Base-by-base conservation (phyloP, 176 grass and related monocot genomes). In the Oryza glumipatula region DNA sequence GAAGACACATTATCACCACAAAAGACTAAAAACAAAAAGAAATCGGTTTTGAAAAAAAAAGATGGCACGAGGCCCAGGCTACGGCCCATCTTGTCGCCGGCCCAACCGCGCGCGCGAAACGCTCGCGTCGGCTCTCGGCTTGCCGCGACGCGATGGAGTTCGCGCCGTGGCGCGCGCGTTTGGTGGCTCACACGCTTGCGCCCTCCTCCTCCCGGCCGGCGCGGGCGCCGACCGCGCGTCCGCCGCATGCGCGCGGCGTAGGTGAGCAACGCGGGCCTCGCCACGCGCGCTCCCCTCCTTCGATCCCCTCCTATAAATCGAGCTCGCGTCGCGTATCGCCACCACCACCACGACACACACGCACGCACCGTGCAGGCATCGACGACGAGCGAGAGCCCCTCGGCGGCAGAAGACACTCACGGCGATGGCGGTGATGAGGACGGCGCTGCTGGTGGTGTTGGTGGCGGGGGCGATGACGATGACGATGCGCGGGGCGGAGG, bases 201-300 rank as follows among this genome's bases (percentile, higher is more conserved):
- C 46, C 47, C 72, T 72, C 33, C 21, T 76, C 33, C 32, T 69
- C 64, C 19, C 71, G 19, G 6, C 56, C 66, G 11, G 58, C 80
- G 56, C 66, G 11, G 11, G 58, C 80, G 56, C 60, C 32, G 32
- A 4, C 28, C 22, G 6, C 23, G 49, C 14, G 49, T 52, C 72
- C 43, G 44, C 72, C 16, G 82, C 22, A 43, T 28, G 14, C 23
- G 38, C 0, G 11, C 3, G 3, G 17, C 2, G 70, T 64, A 78
- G 90, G 83, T 92, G 86, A 76, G 83, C 83, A 78, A 83, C 76
- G 86, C 83, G 45, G 76, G 19, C 14, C 90, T 72, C 82, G 79
- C 83, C 58, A 70, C 75, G n/a, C 56, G 7, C 43, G 8, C 9
- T 44, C 7, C 2, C 6, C 39, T 7, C 30, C 49, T 3, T 7